Evolutionary conservation across 768 basidiomycete genomes (phyloP), one percentile per base, ranked within the genome.

Genomic region (Amylocystis lapponica): DNA sequence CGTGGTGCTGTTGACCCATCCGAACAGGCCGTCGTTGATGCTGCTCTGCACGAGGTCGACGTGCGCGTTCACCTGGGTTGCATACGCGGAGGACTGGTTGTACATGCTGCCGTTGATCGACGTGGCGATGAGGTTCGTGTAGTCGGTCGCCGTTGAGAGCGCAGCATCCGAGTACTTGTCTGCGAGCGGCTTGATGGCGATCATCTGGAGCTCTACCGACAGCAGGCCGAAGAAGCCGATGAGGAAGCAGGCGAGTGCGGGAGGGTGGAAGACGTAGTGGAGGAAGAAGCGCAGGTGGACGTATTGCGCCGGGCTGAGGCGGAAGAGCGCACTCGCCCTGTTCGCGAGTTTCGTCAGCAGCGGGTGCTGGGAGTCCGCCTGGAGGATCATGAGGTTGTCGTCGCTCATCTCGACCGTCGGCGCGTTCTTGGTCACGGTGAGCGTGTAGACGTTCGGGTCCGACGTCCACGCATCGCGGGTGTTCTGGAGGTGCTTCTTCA

Each of bases 1-100:
- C 1, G 92, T 95, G 7, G 95, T 95, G 14, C 71, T 75, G 54
- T 97, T 92, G 37, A 98, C 83, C 94, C 94, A 98, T 9, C 93
- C 92, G 49, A 98, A 95, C 35, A 98, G 65, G 20, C 86, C 86
- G 30, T 89, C 68, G 60, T 97, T 90, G 63, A 98, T 78, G 5
- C 79, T 76, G 29, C 68, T 70, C 66, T 98, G 88, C 37, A 90
- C 71, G 26, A 53, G 53, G 37, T 78, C 74, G 17, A 97, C 79
- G 23, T 78, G 84, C 16, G 54, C 56, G 51, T 98, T 99, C 56
- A 93, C 71, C 25, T 71, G 71, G n/a, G 62, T 69, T 3, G 94
- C 92, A 51, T 94, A 99, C 3, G 74, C 58, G 12, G 76, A 57
- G 8, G 88, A 93, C 52, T 90, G 81, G 54, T 84, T 81, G 56